These are phyloP conservation scores for Colletotrichum godetiae DNA, from an alignment of 2,329 filamentous ascomycete species.

Conservation along the genomic window DNA sequence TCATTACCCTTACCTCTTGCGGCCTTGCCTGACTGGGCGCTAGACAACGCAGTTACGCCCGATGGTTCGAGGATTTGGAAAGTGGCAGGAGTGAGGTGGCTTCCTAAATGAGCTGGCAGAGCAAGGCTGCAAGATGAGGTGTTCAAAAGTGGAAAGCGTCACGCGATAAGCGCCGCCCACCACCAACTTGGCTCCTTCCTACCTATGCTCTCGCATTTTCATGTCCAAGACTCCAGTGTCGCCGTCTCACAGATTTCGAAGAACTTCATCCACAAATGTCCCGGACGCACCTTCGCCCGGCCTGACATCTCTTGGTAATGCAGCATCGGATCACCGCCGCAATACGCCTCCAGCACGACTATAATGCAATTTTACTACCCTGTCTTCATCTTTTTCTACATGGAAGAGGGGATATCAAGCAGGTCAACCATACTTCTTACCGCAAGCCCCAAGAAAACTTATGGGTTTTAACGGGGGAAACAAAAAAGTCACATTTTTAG, in stretches of 20 bases:
- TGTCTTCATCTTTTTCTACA: neutral
- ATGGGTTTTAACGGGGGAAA: neutral
- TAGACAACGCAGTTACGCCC: neutral
- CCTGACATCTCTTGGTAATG: neutral
- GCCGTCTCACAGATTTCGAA: neutral
- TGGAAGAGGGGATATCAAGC: neutral
- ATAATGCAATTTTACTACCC: neutral
- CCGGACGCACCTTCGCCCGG: neutral
- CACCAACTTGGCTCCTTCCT: neutral
- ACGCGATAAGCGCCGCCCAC: constrained; percentile 7
- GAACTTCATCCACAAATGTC: neutral
- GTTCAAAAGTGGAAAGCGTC: constrained; percentile 10
- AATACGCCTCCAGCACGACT: neutral
- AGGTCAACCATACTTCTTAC: neutral
- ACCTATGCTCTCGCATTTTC: neutral
- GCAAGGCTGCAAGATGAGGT: constrained; percentile 31
- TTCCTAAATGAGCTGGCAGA: constrained; percentile 17
- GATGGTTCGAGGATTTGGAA: neutral
- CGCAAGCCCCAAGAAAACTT: neutral
- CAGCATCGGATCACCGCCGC: neutral
- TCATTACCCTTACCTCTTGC: neutral
- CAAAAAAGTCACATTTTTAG: neutral
- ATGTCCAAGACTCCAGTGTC: neutral
- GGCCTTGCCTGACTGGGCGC: neutral
- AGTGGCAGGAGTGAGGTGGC: neutral